phyloP scores from a whole-genome alignment of 2,329 filamentous ascomycete species.

The Trichoderma sp. region DNA sequence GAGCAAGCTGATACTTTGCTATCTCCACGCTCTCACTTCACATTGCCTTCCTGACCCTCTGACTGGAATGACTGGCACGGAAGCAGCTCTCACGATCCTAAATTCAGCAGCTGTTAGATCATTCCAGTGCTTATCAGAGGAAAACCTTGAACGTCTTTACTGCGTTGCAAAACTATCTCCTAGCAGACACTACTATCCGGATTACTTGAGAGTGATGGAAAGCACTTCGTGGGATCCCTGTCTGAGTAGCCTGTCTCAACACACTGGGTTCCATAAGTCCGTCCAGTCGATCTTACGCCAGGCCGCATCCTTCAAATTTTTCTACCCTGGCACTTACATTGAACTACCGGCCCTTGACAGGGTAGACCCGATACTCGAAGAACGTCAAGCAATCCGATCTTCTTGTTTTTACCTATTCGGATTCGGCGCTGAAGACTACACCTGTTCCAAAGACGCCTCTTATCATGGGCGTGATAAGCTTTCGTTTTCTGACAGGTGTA shows the following conservation, averaged over 20 bases:
- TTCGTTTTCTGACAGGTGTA: not conserved
- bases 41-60: slow-evolving; percentile 53
- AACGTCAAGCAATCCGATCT: slow-evolving; percentile 27
- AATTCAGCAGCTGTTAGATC: slow-evolving; percentile 52
- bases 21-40: slow-evolving; percentile 58
- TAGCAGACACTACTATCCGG: slow-evolving; percentile 46
- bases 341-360: not conserved
- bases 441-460: not conserved
- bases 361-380: slow-evolving; percentile 11
- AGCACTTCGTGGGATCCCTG: slow-evolving; percentile 4
- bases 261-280: too few relatives aligned
- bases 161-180: slow-evolving; percentile 17
- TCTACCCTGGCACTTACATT: too few relatives aligned
- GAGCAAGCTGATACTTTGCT: slow-evolving; percentile 53
- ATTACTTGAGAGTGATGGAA: slow-evolving; percentile 47
- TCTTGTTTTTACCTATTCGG: slow-evolving; percentile 23
- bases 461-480: not conserved
- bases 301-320: too few relatives aligned
- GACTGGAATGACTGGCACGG: slow-evolving; percentile 53
- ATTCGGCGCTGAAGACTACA: slow-evolving; percentile 30
- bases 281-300: too few relatives aligned
- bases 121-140: slow-evolving; percentile 28
- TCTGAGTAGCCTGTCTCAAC: too few relatives aligned
- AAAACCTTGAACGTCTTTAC: not conserved
- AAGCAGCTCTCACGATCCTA: slow-evolving; percentile 53